phyloP scores from a whole-genome alignment of 2,329 filamentous ascomycete species.

The Xylaria arbuscula region DNA sequence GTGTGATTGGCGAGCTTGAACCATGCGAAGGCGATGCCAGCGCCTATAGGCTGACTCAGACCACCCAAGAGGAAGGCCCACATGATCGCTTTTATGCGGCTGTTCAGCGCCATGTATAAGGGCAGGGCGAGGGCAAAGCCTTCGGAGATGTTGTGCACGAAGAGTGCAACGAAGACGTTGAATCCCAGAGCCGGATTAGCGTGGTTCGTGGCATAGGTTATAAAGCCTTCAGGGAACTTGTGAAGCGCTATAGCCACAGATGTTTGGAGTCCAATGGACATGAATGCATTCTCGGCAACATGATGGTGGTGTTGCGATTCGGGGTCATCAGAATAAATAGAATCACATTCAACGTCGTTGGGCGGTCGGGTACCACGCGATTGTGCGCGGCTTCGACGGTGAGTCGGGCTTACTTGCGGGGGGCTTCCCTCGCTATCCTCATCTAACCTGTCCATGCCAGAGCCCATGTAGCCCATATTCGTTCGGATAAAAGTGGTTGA shows the following conservation, averaged over 20 bases:
- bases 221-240: slow-evolving; percentile 88
- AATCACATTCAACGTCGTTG: slow-evolving; percentile 41
- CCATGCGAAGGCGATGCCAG: slow-evolving; percentile 85
- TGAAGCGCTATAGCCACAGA: slow-evolving; percentile 94
- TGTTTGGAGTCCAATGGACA: slow-evolving; percentile 95
- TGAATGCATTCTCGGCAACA: slow-evolving; percentile 91
- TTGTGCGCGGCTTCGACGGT: slow-evolving; percentile 45
- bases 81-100: slow-evolving; percentile 81
- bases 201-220: slow-evolving; percentile 97
- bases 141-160: slow-evolving; percentile 98
- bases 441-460: slow-evolving; percentile 46
- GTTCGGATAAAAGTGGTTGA: slow-evolving; percentile 56
- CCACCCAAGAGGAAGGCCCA: slow-evolving; percentile 88
- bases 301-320: slow-evolving; percentile 85
- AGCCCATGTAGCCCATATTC: slow-evolving; percentile 53
- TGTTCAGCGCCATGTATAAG: slow-evolving; percentile 88
- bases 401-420: slow-evolving; percentile 43
- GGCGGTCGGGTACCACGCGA: slow-evolving; percentile 48
- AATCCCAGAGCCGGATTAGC: slow-evolving; percentile 89
- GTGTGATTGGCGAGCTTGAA: slow-evolving; percentile 74
- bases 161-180: slow-evolving; percentile 93
- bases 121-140: slow-evolving; percentile 95
- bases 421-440: slow-evolving; percentile 46
- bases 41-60: slow-evolving; percentile 86
- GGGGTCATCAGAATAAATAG: slow-evolving; percentile 53